Conservation (phyloP, 2,329 filamentous ascomycete genomes). For the Blastomyces emzantsi region DNA sequence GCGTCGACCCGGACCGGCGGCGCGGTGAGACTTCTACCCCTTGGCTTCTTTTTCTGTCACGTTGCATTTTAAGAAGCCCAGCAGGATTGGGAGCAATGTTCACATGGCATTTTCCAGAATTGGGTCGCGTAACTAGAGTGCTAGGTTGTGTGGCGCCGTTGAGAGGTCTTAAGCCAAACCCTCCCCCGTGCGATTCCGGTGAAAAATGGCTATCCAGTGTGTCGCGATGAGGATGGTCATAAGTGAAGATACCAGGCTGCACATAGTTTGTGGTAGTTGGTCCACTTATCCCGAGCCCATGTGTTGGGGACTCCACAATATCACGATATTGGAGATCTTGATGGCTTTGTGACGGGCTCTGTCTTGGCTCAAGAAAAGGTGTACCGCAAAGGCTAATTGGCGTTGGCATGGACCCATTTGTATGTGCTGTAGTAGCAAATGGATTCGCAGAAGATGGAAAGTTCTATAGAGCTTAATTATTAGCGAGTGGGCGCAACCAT, state of each 20-base stretch:
- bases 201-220: slow-evolving; percentile 1
- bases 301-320: slow-evolving; percentile 23
- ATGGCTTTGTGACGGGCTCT: slow-evolving; percentile 30
- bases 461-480: slow-evolving; percentile 12
- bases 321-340: slow-evolving; percentile 30
- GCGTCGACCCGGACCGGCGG: slow-evolving; percentile 20
- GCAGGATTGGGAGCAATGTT: slow-evolving; percentile 34
- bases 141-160: slow-evolving; percentile 18
- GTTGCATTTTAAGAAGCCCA: slow-evolving; percentile 32
- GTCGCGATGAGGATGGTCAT: slow-evolving; percentile 15
- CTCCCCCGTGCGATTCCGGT: slow-evolving; percentile 4
- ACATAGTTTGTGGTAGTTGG: slow-evolving; percentile 27
- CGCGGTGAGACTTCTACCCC: slow-evolving; percentile 20
- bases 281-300: slow-evolving; percentile 33
- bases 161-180: slow-evolving; percentile 19
- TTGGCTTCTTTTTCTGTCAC: slow-evolving; percentile 26
- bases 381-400: slow-evolving; percentile 33
- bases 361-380: slow-evolving; percentile 24
- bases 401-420: slow-evolving; percentile 26
- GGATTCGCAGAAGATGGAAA: slow-evolving; percentile 24
- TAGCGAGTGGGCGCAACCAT: slow-evolving; percentile 4
- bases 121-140: slow-evolving; percentile 20
- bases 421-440: slow-evolving; percentile 28
- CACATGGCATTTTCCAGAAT: slow-evolving; percentile 22
- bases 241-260: slow-evolving; percentile 21